Percentiles rank a stretch among this genome's conserved stretches.
phyloP scores from a whole-genome alignment of 305 asterid species.

The Ilex paraguariensis region DNA sequence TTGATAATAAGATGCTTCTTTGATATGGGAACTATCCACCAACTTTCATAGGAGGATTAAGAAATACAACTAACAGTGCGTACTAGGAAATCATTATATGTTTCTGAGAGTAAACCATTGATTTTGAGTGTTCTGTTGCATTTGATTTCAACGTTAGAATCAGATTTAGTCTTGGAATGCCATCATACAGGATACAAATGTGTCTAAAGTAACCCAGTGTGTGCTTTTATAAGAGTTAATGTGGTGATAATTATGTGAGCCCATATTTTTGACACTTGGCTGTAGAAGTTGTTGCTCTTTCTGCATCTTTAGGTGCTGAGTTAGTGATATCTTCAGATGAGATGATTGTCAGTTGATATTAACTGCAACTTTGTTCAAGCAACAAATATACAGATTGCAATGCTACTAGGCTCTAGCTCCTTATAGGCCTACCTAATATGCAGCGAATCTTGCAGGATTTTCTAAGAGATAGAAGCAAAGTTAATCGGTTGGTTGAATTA shows the following conservation, averaged over 20 bases:
- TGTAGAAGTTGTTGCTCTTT: background rate
- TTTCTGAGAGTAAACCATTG: background rate
- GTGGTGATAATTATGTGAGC: background rate
- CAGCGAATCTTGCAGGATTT: constrained; percentile 46
- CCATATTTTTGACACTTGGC: too few species aligned
- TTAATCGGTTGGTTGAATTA: constrained; percentile 51
- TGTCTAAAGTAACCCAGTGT: background rate
- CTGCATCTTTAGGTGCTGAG: background rate
- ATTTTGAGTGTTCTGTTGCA: background rate
- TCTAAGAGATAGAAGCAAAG: constrained; percentile 74
- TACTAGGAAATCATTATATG: background rate
- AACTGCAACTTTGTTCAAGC: background rate
- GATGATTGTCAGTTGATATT: too few species aligned
- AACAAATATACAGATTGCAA: background rate
- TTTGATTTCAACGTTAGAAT: background rate
- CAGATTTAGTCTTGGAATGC: background rate
- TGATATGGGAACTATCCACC: background rate
- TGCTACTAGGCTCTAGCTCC: background rate
- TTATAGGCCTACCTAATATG: constrained; percentile 7
- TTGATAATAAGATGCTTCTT: background rate
- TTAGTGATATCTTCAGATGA: too few species aligned
- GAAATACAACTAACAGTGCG: background rate
- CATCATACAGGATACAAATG: background rate
- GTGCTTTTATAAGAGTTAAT: background rate
- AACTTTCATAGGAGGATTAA: too few species aligned